Evolutionary conservation across 176 grass and related monocot species (phyloP), one percentile per base, ranked within the genome.

Genomic region (Eragrostis nindensis): DNA sequence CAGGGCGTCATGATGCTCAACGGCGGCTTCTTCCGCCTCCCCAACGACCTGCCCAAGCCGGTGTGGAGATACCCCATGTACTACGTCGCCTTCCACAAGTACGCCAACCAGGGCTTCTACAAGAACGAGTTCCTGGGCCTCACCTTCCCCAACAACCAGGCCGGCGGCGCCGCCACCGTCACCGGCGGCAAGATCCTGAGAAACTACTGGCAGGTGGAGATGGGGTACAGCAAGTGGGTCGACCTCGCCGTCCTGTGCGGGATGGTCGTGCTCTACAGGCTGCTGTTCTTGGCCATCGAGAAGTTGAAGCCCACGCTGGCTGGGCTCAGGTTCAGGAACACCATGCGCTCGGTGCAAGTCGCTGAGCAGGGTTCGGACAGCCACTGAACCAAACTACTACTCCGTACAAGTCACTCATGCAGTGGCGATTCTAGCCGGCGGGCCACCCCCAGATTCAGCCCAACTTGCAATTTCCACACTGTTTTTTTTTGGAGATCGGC

Each of bases 1-100:
- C 89, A 97, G 79, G 94, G 94, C 17, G 87, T 94, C 69, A 94
- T 97, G 94, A 97, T 97, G 87, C 89, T 97, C 79, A 83, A 78
- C 39, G 94, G 94, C 4, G 94, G 94, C 38, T 97, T 97, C 84
- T 97, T 97, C 65, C 84, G 94, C 41, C 86, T 92, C 8, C 92
- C 92, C 9, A 9, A 84, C 14, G 94, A 92, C 69, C 86, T 97
- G 0, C 94, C 94, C 5, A 90, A 76, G 21, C 89, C 91, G 0
- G 68, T 97, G 16, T 97, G 94, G 94, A 41, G 73, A 1, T 94
- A 97, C 57, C 92, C 94, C 2, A 90, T 97, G 87, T 97, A 97
- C 85, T 97, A 94, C 47, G 41, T 97, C 30, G 64, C 94, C 2
- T 97, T 97, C 76, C 94, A 97, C 66, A 97, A 90, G 80, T 94